Conservation (phyloP, 2,329 filamentous ascomycete species). For the Ophiognomonia clavigignenti-juglandacearum region DNA sequence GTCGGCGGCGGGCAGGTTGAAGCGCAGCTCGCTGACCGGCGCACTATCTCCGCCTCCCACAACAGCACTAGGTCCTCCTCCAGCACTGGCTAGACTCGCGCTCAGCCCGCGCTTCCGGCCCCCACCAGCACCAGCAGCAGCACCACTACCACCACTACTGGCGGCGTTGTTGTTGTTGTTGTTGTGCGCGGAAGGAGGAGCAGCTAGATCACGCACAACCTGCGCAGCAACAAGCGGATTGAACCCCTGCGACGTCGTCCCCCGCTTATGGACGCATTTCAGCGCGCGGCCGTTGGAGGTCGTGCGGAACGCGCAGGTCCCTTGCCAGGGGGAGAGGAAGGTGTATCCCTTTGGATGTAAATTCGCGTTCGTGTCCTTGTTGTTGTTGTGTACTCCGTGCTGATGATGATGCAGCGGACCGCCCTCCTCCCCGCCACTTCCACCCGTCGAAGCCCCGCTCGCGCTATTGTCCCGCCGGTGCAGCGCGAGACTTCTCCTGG, state of each 20-base stretch:
- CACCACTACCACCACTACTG: conserved; percentile 21
- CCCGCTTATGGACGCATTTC: conserved; percentile 68
- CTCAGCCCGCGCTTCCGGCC: conserved; percentile 2
- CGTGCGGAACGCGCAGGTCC: conserved; percentile 79
- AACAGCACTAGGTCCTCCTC: conserved; percentile 20
- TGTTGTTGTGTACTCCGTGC: not conserved
- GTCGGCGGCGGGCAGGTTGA: conserved; percentile 70
- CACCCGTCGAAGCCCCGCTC: too few species aligned
- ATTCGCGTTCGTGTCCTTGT: conserved; percentile 28
- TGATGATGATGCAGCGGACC: conserved; percentile 11
- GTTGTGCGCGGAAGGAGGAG: too few species aligned
- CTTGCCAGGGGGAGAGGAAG: conserved; percentile 83
- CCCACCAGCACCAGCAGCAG: conserved; percentile 18
- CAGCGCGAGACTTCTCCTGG: too few species aligned
- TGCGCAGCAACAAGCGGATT: conserved; percentile 40
- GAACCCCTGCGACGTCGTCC: conserved; percentile 34
- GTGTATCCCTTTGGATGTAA: conserved; percentile 62
- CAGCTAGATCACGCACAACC: conserved; percentile 20
- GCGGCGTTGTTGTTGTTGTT: too few species aligned
- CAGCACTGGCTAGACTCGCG: conserved; percentile 17
- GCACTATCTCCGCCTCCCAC: conserved; percentile 19
- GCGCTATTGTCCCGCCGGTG: too few species aligned
- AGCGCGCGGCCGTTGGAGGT: conserved; percentile 70
- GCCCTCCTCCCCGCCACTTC: too few species aligned
- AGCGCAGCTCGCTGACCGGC: conserved; percentile 76